Percentiles rank a stretch among this genome's conserved stretches.
Evolutionary conservation across 352 stramenopile genomes (phyloP).

Genomic region (Phytopythium litorale): DNA sequence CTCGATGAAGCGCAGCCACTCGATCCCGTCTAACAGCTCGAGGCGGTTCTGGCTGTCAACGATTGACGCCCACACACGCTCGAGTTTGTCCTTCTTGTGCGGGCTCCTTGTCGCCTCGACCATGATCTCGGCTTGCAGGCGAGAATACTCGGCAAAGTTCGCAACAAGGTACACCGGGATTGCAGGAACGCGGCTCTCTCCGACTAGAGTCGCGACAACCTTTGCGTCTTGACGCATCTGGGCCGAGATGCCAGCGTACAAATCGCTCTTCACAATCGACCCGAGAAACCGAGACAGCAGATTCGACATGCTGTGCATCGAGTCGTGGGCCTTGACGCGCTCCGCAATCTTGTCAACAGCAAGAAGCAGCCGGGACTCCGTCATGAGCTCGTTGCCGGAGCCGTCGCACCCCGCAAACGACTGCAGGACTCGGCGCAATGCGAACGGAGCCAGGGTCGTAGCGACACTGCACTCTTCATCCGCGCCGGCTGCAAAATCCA

Average conservation of each 20-base stretch:
- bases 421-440: conserved; percentile 47
- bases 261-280: conserved; percentile 44
- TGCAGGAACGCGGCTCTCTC: neutral
- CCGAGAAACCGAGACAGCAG: conserved; percentile 50
- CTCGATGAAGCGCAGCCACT: conserved; percentile 74
- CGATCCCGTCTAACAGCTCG: conserved; percentile 48
- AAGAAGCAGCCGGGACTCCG: conserved; percentile 49
- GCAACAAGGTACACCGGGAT: conserved; percentile 43
- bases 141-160: conserved; percentile 46
- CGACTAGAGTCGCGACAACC: conserved; percentile 17
- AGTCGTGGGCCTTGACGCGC: conserved; percentile 8
- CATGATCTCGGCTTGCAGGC: conserved; percentile 21
- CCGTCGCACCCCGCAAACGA: conserved; percentile 26
- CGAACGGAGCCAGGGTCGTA: conserved; percentile 48
- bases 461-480: conserved; percentile 2
- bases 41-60: conserved; percentile 35
- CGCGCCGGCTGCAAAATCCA: neutral
- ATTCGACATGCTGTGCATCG: conserved; percentile 15
- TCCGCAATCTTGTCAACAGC: conserved; percentile 54
- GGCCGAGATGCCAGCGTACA: conserved; percentile 28
- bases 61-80: conserved; percentile 36
- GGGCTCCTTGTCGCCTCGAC: conserved; percentile 7
- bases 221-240: conserved; percentile 20
- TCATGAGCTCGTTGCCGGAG: conserved; percentile 19
- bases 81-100: conserved; percentile 18